These are phyloP conservation scores for Lophiotrema nucula DNA, from an alignment of 495 filamentous ascomycete genomes.

Conservation along the genomic window DNA sequence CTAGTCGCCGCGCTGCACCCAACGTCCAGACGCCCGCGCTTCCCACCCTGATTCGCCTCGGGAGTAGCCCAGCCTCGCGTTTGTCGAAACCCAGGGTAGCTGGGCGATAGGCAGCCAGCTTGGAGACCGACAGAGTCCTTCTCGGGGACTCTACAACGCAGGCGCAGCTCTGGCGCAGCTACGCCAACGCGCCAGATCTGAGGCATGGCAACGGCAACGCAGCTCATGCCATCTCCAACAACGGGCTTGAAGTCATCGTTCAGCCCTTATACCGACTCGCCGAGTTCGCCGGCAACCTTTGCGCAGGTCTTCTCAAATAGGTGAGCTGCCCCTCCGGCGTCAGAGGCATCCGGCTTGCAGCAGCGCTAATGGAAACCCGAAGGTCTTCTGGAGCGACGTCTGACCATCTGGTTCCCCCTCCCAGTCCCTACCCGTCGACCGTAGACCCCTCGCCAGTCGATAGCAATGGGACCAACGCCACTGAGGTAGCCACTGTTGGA, in stretches of 20 bases:
- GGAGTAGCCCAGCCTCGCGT: slow-evolving; percentile 22
- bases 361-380: slow-evolving; percentile 26
- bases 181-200: not conserved
- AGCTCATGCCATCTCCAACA: slow-evolving; percentile 44
- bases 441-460: slow-evolving; percentile 75
- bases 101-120: not conserved
- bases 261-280: slow-evolving; percentile 59
- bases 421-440: slow-evolving; percentile 43
- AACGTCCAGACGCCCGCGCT: slow-evolving; percentile 8
- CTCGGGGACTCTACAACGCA: not conserved
- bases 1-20: not conserved
- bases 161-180: slow-evolving; percentile 17
- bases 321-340: slow-evolving; percentile 35
- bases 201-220: slow-evolving; percentile 34
- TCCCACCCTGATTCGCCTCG: slow-evolving; percentile 18
- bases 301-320: slow-evolving; percentile 50
- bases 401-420: slow-evolving; percentile 30
- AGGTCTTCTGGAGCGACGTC: slow-evolving; percentile 38
- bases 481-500: slow-evolving; percentile 52
- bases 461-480: slow-evolving; percentile 60
- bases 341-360: not conserved
- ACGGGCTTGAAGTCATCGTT: slow-evolving; percentile 55
- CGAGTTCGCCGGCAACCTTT: slow-evolving; percentile 54
- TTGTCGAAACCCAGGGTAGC: not conserved
- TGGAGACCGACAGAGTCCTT: not conserved